Conservation (phyloP, 2,329 filamentous ascomycete genomes). For the Colletotrichum phormii region DNA sequence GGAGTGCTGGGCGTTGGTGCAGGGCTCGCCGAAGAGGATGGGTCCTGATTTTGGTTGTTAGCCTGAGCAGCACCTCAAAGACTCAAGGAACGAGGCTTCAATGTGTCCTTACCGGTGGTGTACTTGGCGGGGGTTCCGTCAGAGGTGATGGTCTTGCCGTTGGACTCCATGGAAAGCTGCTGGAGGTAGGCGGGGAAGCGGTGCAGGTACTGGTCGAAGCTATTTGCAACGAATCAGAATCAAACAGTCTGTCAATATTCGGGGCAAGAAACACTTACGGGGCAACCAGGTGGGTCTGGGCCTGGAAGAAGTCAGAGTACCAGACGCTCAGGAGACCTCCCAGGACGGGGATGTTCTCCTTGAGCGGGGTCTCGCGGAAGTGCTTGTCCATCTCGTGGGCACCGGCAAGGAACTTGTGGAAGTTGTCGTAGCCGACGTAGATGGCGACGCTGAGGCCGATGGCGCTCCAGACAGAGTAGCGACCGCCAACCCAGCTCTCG, state of each 20-base stretch:
- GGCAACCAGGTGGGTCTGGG: slow-evolving; percentile 96
- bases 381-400: slow-evolving; percentile 99
- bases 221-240: slow-evolving; percentile 46
- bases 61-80: too few species aligned
- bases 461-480: slow-evolving; percentile 99
- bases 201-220: slow-evolving; percentile 98
- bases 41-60: slow-evolving; percentile 61
- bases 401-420: slow-evolving; percentile 93
- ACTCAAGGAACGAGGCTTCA: too few species aligned
- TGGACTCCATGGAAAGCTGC: slow-evolving; percentile 99
- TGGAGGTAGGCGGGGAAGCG: slow-evolving; percentile 99
- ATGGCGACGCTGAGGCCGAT: slow-evolving; percentile 95
- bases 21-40: slow-evolving; percentile 97
- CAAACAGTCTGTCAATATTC: background rate
- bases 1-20: slow-evolving; percentile 99
- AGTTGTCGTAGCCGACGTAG: slow-evolving; percentile 98
- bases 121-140: slow-evolving; percentile 94
- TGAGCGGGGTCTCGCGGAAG: slow-evolving; percentile 90
- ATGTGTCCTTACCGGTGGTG: slow-evolving; percentile 85
- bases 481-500: slow-evolving; percentile 97
- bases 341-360: slow-evolving; percentile 94
- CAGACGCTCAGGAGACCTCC: slow-evolving; percentile 95
- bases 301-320: slow-evolving; percentile 99
- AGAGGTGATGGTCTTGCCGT: slow-evolving; percentile 96
- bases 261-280: slow-evolving; percentile 70